phyloP scores from a whole-genome alignment of 1,284 basidiomycete species.

The Ustilago nuda region DNA sequence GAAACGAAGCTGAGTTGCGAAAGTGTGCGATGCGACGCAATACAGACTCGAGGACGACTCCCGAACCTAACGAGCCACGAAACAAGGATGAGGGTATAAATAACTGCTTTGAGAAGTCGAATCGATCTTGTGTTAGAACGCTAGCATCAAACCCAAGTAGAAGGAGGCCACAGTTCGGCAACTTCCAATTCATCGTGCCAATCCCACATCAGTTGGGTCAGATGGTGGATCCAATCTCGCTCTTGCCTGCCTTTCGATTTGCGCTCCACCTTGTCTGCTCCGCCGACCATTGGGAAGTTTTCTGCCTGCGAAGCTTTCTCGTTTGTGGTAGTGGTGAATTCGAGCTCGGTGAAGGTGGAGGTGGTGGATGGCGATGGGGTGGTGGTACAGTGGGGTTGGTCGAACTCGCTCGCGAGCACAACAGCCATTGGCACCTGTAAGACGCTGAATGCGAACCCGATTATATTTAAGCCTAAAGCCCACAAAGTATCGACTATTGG shows the following conservation, averaged over 20 bases:
- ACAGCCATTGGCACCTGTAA: slow-evolving; percentile 20
- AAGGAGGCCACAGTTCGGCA: slow-evolving; percentile 24
- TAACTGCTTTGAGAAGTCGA: no score
- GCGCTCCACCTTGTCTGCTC: neutral
- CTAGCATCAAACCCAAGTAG: neutral
- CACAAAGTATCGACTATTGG: slow-evolving; percentile 1
- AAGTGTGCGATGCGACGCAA: no score
- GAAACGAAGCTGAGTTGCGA: no score
- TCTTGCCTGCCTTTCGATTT: neutral
- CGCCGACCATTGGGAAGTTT: no score
- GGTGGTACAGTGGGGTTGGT: neutral
- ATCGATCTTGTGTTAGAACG: neutral
- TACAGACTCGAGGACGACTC: no score
- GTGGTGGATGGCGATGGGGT: neutral
- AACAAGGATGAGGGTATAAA: neutral
- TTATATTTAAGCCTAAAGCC: slow-evolving; percentile 6
- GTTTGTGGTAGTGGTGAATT: neutral
- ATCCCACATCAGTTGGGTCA: slow-evolving; percentile 34
- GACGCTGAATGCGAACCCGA: slow-evolving; percentile 8
- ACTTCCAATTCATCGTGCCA: slow-evolving; percentile 36
- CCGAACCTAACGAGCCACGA: no score
- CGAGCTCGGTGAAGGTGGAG: neutral
- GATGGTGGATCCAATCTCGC: neutral
- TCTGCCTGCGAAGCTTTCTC: no score
- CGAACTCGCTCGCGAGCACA: neutral